phyloP scores from a whole-genome alignment of 371 early-diverging fungal species.

The Coelomomyces lativittatus region DNA sequence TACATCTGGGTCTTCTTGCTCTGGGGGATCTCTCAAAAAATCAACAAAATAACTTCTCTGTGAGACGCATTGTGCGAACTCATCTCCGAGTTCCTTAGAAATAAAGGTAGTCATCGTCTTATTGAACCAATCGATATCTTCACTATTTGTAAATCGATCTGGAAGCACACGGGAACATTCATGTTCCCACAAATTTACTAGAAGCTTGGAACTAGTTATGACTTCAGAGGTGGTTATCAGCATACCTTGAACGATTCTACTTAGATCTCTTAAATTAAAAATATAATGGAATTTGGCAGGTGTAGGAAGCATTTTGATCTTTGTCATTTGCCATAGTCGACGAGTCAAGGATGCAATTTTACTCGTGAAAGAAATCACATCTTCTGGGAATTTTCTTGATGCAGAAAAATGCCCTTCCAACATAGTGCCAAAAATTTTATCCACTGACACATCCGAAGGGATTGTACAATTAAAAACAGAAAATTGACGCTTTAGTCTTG shows the following conservation, averaged over 20 bases:
- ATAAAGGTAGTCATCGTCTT: constrained; percentile 14
- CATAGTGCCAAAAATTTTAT: constrained; percentile 44
- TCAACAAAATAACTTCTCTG: constrained; percentile 24
- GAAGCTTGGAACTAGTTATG: constrained; percentile 14
- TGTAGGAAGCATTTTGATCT: constrained; percentile 43
- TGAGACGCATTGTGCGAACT: constrained; percentile 8
- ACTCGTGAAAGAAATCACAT: constrained; percentile 13
- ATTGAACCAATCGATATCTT: constrained; percentile 41
- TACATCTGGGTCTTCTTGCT: constrained; percentile 32
- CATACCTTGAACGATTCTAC: constrained; percentile 39
- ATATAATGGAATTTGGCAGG: constrained; percentile 50
- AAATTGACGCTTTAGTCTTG: constrained; percentile 37
- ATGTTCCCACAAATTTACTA: constrained; percentile 37
- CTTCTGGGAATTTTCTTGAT: constrained; percentile 23
- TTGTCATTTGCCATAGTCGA: constrained; percentile 39
- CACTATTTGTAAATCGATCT: constrained; percentile 32
- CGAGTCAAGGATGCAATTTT: constrained; percentile 22
- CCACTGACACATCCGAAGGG: constrained; percentile 39
- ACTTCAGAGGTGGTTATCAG: constrained; percentile 22
- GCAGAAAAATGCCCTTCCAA: constrained; percentile 38
- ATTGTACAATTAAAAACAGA: constrained; percentile 41
- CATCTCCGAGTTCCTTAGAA: constrained; percentile 31
- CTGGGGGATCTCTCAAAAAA: constrained; percentile 38
- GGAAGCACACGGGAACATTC: constrained; percentile 40
- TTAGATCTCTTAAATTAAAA: constrained; percentile 42